phyloP scores from a whole-genome alignment of 768 basidiomycete genomes.

The Panaeolus papilionaceus region DNA sequence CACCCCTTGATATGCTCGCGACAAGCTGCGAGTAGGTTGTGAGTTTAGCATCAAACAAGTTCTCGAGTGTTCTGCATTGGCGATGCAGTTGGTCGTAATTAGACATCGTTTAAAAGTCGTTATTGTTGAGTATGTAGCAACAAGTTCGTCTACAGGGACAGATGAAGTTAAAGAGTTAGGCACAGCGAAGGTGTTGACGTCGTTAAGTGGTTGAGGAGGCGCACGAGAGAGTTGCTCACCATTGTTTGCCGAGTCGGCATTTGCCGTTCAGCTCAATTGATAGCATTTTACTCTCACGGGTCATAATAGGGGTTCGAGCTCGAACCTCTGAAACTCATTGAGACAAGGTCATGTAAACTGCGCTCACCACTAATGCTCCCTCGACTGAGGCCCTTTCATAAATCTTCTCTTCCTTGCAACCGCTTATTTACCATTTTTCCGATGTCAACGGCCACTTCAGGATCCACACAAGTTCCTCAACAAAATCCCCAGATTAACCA shows the following conservation, averaged over 20 bases:
- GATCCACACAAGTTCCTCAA: not conserved
- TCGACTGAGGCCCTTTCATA: not conserved
- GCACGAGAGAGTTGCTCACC: constrained; percentile 13
- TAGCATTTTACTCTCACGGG: not conserved
- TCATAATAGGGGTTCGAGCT: constrained; percentile 1
- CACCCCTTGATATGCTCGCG: constrained; percentile 59
- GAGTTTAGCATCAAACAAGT: constrained; percentile 89
- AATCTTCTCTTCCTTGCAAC: not conserved
- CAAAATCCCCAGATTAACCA: constrained; percentile 11
- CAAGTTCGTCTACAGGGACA: not conserved
- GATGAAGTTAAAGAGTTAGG: too few species aligned
- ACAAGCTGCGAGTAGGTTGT: constrained; percentile 91
- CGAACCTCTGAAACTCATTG: constrained; percentile 1
- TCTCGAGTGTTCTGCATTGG: constrained; percentile 93
- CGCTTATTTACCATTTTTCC: not conserved
- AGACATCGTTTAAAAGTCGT: constrained; percentile 52
- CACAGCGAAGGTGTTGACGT: constrained; percentile 5
- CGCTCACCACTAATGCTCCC: not conserved
- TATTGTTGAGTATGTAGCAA: constrained; percentile 3
- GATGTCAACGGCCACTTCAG: not conserved
- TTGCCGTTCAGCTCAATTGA: constrained; percentile 15
- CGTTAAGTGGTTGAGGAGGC: not conserved
- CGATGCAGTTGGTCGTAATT: constrained; percentile 89
- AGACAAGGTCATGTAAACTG: not conserved
- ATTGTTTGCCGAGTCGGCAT: constrained; percentile 20